Evolutionary conservation across 345 rosid species (phyloP).

Genomic region (Murraya koenigii): DNA sequence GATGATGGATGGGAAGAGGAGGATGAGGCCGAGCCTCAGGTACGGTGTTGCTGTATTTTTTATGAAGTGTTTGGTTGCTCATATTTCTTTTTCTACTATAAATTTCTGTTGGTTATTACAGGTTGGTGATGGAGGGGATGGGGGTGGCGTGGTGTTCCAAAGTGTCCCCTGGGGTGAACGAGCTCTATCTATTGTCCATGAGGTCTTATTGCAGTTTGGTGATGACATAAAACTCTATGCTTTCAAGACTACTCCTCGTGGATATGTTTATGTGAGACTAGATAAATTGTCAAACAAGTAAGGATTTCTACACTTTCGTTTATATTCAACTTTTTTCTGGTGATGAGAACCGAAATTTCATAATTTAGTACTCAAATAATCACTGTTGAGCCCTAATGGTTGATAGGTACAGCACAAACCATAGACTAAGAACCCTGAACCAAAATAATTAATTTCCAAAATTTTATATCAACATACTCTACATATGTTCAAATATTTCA

Average conservation of each 20-base stretch:
- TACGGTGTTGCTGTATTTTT: not conserved
- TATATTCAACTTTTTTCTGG: not conserved
- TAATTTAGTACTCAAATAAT: not conserved
- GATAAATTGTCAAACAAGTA: constrained; percentile 77
- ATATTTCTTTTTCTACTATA: constrained; percentile 10
- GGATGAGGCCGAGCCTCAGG: constrained; percentile 64
- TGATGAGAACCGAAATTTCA: not conserved
- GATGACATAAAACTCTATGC: constrained; percentile 61
- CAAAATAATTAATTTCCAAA: not conserved
- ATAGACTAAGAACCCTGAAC: not conserved
- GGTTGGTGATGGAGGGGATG: constrained; percentile 89
- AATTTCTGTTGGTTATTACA: constrained; percentile 18
- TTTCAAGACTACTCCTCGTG: constrained; percentile 77
- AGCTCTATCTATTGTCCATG: constrained; percentile 58
- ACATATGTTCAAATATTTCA: not conserved
- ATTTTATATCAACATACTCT: not conserved
- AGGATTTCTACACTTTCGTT: constrained; percentile 17
- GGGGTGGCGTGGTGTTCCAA: constrained; percentile 80
- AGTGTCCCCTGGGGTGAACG: constrained; percentile 72
- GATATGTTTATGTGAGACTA: constrained; percentile 70
- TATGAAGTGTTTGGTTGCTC: constrained; percentile 6
- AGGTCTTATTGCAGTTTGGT: constrained; percentile 46
- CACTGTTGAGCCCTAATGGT: not conserved
- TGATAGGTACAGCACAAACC: not conserved
- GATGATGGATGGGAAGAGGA: constrained; percentile 81